These are phyloP conservation scores for Rhizophagus prolifer DNA, from an alignment of 192 early-diverging fungal species.

Conservation along the genomic window DNA sequence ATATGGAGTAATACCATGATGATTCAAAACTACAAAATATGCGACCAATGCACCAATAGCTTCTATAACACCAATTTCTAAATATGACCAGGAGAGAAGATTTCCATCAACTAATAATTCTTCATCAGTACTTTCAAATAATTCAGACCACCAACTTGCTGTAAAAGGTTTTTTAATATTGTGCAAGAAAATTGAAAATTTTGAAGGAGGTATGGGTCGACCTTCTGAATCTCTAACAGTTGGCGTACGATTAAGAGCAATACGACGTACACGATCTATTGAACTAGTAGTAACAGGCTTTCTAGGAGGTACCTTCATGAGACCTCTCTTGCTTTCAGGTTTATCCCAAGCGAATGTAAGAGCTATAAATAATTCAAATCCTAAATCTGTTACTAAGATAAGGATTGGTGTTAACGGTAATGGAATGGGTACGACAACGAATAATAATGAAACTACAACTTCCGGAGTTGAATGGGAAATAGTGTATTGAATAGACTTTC, in stretches of 20 bases:
- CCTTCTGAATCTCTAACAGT: slow-evolving; percentile 52
- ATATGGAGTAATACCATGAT: slow-evolving; percentile 62
- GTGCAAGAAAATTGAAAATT: slow-evolving; percentile 30
- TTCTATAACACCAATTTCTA: slow-evolving; percentile 84
- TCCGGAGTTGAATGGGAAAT: slow-evolving; percentile 91
- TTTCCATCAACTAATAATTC: slow-evolving; percentile 86
- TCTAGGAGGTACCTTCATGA: slow-evolving; percentile 91
- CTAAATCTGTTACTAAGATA: slow-evolving; percentile 91
- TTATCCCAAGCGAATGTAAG: slow-evolving; percentile 92
- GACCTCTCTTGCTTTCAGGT: slow-evolving; percentile 67
- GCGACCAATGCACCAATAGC: slow-evolving; percentile 64
- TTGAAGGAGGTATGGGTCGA: slow-evolving; percentile 39
- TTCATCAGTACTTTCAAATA: slow-evolving; percentile 69
- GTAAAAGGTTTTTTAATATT: slow-evolving; percentile 50
- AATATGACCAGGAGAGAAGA: slow-evolving; percentile 79
- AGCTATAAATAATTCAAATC: slow-evolving; percentile 87
- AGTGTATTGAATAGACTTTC: slow-evolving; percentile 93
- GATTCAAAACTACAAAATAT: slow-evolving; percentile 79
- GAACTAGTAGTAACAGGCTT: slow-evolving; percentile 81
- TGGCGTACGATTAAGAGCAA: slow-evolving; percentile 47
- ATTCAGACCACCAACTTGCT: slow-evolving; percentile 59
- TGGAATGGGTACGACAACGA: slow-evolving; percentile 84
- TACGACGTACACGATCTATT: slow-evolving; percentile 66
- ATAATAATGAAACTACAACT: slow-evolving; percentile 83
- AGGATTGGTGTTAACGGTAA: slow-evolving; percentile 77